Base-by-base conservation (phyloP, 192 early-diverging fungal genomes). In the Coemansia sp. region DNA sequence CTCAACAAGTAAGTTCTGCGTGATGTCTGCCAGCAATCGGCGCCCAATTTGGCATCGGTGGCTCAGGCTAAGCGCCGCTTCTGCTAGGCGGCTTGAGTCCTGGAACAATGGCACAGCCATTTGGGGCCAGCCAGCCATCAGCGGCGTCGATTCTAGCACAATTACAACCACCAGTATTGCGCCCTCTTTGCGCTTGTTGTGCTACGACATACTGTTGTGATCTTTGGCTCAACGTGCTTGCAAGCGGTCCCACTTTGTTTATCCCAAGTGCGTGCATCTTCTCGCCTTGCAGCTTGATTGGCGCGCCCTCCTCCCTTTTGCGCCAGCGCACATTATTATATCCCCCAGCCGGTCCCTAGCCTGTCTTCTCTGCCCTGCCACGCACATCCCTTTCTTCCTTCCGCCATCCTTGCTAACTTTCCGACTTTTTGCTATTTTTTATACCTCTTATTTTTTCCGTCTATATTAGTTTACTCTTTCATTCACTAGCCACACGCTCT, bases 1-100 rank as follows among this genome's bases (percentile, higher is more conserved):
- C 34, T 5, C 37, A 61, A 61, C 59, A 61, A 36, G 59, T 61
- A 61, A 61, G 59, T 39, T 61, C 59, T 23, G 59, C 59, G 59
- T 61, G 38, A 61, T 36, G 23, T 61, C 59, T 23, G 59, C 59
- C 37, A 58, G 55, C 55, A 58, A 58, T 39, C 59, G 34, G 19
- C 37, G 19, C 19, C n/a, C 34, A 36, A 21, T 23, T 9, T 38
- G 36, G 36, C 59, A 38, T 21, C 21, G 19, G 59, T 61, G 59
- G 59, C 59, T 61, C 59, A 61, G 32, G 19, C 19, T 36, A 8
- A 39, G 59, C 59, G 32, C 36, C n/a, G 59, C 59, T 36, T 38
- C 59, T 19, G 27, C n/a, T 11, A 14, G 3, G 59, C 59, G 59
- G 59, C 59, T 61, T 61, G 59, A 39, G 34, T 23, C 15, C 4